Percentiles rank a stretch among this genome's conserved stretches.
phyloP scores from a whole-genome alignment of 495 filamentous ascomycete genomes.

The Amniculicola lignicola region DNA sequence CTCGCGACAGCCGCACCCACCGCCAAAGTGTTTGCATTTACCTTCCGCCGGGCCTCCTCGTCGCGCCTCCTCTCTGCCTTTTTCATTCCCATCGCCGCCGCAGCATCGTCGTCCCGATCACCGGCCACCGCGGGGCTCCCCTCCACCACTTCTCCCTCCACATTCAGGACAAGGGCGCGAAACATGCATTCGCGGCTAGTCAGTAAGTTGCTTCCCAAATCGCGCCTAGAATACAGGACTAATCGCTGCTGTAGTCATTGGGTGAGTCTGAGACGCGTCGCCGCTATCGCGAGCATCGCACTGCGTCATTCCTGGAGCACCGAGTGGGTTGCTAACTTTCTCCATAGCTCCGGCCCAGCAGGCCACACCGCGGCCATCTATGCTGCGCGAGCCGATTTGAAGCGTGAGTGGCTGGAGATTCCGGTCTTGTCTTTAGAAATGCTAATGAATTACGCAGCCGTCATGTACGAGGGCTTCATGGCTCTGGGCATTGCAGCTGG shows the following conservation, averaged over 20 bases:
- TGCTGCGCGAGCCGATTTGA: slow-evolving; percentile 86
- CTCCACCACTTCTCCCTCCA: slow-evolving; percentile 35
- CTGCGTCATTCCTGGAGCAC: slow-evolving; percentile 1
- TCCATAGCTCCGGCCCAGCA: slow-evolving; percentile 87
- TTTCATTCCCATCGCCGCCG: slow-evolving; percentile 59
- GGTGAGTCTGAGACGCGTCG: slow-evolving; percentile 30
- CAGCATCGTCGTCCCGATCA: slow-evolving; percentile 58
- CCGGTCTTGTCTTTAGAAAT: background rate
- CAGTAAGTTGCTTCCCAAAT: slow-evolving; percentile 32
- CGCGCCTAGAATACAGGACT: slow-evolving; percentile 5
- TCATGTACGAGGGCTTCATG: slow-evolving; percentile 96
- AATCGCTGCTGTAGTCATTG: slow-evolving; percentile 36
- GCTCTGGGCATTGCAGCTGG: slow-evolving; percentile 95
- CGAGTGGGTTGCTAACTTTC: slow-evolving; percentile 16
- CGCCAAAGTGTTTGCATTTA: slow-evolving; percentile 84
- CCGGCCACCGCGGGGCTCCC: slow-evolving; percentile 39
- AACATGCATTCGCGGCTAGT: slow-evolving; percentile 45
- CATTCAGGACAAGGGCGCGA: slow-evolving; percentile 26
- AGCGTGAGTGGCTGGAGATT: slow-evolving; percentile 48
- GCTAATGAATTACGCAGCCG: slow-evolving; percentile 49
- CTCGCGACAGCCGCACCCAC: slow-evolving; percentile 17
- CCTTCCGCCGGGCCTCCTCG: slow-evolving; percentile 62
- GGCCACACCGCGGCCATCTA: slow-evolving; percentile 97
- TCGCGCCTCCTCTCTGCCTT: slow-evolving; percentile 58
- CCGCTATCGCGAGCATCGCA: too few relatives aligned